phyloP scores from a whole-genome alignment of 2,329 filamentous ascomycete species.

The Diaporthe vaccinii region DNA sequence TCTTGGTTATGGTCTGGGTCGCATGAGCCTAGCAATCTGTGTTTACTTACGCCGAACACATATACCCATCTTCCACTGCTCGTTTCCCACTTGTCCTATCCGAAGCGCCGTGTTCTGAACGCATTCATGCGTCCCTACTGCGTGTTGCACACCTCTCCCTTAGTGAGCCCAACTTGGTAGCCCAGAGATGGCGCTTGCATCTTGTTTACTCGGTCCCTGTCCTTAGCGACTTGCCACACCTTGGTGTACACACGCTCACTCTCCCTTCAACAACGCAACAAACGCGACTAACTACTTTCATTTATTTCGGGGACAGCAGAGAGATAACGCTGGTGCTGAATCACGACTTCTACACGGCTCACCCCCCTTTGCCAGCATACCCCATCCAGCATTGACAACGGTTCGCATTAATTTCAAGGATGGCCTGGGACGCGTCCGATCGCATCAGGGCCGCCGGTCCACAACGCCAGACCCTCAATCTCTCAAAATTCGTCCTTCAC shows the following conservation, averaged over 20 bases:
- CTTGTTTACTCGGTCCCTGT: slow-evolving; percentile 5
- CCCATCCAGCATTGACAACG: slow-evolving; percentile 12
- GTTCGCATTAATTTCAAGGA: slow-evolving; percentile 29
- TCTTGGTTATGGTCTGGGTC: slow-evolving; percentile 17
- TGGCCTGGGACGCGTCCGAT: slow-evolving; percentile 36
- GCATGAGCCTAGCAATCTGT: not conserved
- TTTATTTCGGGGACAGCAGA: not conserved
- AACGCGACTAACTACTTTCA: not conserved
- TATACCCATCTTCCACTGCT: slow-evolving; percentile 22
- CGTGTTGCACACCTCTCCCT: not conserved
- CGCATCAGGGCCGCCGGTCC: slow-evolving; percentile 15
- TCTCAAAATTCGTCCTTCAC: slow-evolving; percentile 24
- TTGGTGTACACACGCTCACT: not conserved
- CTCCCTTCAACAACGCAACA: slow-evolving; percentile 6
- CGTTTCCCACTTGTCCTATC: slow-evolving; percentile 12
- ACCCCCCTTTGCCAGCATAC: slow-evolving; percentile 16
- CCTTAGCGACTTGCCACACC: slow-evolving; percentile 30
- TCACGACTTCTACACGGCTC: not conserved
- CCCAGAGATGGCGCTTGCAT: slow-evolving; percentile 28
- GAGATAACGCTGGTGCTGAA: not conserved
- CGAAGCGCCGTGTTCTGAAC: slow-evolving; percentile 19
- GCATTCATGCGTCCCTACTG: slow-evolving; percentile 1
- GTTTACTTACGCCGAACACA: slow-evolving; percentile 26
- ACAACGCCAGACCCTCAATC: slow-evolving; percentile 28
- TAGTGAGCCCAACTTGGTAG: not conserved